Conservation (phyloP, 2,329 filamentous ascomycete genomes). For the Anisogramma anomala region DNA sequence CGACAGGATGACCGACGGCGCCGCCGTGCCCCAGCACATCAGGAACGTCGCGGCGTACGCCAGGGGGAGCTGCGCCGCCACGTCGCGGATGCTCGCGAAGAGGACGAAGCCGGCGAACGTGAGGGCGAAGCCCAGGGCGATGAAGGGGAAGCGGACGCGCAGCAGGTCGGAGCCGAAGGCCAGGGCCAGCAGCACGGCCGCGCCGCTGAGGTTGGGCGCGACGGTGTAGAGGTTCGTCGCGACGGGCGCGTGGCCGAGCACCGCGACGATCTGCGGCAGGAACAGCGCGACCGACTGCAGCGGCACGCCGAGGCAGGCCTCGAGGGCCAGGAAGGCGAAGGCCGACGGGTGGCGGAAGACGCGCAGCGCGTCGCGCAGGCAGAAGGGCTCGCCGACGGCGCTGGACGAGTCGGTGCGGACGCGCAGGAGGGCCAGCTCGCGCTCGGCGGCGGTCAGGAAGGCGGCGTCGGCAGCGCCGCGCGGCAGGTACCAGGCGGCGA, state of each 20-base stretch:
- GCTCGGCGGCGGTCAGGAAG: slow-evolving; percentile 57
- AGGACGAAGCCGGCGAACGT: slow-evolving; percentile 72
- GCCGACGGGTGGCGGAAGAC: slow-evolving; percentile 40
- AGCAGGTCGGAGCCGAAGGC: slow-evolving; percentile 59
- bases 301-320: slow-evolving; percentile 49
- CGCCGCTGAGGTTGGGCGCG: slow-evolving; percentile 64
- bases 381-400: slow-evolving; percentile 41
- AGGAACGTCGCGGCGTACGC: slow-evolving; percentile 70
- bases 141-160: slow-evolving; percentile 59
- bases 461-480: slow-evolving; percentile 48
- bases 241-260: slow-evolving; percentile 36
- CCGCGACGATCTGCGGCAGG: slow-evolving; percentile 37
- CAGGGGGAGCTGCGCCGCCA: slow-evolving; percentile 47
- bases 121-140: slow-evolving; percentile 60
- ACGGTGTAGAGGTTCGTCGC: slow-evolving; percentile 71
- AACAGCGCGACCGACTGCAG: slow-evolving; percentile 44
- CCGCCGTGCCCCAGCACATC: slow-evolving; percentile 72
- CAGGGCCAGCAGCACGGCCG: slow-evolving; percentile 58
- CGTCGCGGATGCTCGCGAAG: slow-evolving; percentile 51
- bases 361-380: slow-evolving; percentile 36
- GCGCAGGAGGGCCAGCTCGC: slow-evolving; percentile 56
- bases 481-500: slow-evolving; percentile 61
- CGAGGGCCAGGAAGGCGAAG: slow-evolving; percentile 39
- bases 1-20: slow-evolving; percentile 58
- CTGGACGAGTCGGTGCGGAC: slow-evolving; percentile 66